Conservation (phyloP, 108 stramenopile species). For the Skeletonema grethae region DNA sequence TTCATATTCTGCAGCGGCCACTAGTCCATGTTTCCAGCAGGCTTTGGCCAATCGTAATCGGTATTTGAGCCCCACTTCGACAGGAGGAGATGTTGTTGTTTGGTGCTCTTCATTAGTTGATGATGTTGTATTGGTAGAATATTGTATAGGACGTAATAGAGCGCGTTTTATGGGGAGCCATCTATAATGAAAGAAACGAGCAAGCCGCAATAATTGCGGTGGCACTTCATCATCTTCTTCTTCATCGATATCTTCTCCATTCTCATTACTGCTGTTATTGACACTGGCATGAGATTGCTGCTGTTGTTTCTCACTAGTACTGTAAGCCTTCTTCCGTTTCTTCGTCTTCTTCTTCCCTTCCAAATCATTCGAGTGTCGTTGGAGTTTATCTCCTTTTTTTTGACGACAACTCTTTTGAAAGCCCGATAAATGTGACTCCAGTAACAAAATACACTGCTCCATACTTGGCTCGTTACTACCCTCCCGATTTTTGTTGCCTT, state of each 20-base stretch:
- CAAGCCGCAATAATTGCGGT: slow-evolving; percentile 21
- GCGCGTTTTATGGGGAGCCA: slow-evolving; percentile 38
- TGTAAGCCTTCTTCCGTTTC: not conserved
- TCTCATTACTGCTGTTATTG: not conserved
- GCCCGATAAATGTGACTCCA: slow-evolving; percentile 5
- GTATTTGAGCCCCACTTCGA: slow-evolving; percentile 21
- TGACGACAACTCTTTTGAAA: slow-evolving; percentile 14
- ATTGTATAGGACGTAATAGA: slow-evolving; percentile 19
- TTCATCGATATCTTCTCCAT: not conserved
- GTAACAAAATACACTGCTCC: slow-evolving; percentile 15
- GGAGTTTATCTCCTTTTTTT: slow-evolving; percentile 9
- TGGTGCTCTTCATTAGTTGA: not conserved
- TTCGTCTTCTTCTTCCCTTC: not conserved
- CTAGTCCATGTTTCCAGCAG: slow-evolving; percentile 16
- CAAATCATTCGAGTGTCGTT: not conserved
- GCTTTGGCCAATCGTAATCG: slow-evolving; percentile 36
- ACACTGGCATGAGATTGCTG: not conserved
- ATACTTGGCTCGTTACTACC: slow-evolving; percentile 2
- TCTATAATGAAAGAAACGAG: slow-evolving; percentile 32
- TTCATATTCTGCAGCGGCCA: slow-evolving; percentile 36
- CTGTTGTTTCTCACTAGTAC: too few relatives aligned
- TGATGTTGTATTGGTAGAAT: not conserved
- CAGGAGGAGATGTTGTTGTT: not conserved
- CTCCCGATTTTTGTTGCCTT: not conserved
- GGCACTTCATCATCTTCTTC: slow-evolving; percentile 30